Evolutionary conservation across 2,329 filamentous ascomycete genomes (phyloP).

Genomic region (Aschersonia sp.): DNA sequence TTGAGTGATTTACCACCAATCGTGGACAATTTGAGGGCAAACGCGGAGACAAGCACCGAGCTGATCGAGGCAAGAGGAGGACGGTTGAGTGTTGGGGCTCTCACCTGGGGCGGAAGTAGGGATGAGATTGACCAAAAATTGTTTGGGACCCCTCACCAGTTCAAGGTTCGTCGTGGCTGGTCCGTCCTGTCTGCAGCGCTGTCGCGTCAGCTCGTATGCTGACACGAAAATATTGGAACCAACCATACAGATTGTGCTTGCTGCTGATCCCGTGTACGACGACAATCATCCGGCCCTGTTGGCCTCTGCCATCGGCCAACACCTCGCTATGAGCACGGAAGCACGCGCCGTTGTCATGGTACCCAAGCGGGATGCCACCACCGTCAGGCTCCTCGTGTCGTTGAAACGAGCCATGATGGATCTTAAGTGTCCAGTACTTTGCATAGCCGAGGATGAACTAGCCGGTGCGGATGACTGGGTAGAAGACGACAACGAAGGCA

Average conservation of each 20-base stretch:
- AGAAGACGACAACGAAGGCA: conserved; percentile 28
- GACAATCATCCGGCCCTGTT: conserved; percentile 67
- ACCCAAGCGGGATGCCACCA: conserved; percentile 60
- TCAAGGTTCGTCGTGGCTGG: conserved; percentile 24
- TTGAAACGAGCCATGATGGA: conserved; percentile 48
- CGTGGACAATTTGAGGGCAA: conserved; percentile 64
- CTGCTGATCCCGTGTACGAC: conserved; percentile 79
- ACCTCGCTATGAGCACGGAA: conserved; percentile 41
- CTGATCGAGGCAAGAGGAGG: conserved; percentile 41
- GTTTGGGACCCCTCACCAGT: conserved; percentile 32
- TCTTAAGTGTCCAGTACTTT: conserved; percentile 30
- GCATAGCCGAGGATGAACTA: conserved; percentile 46
- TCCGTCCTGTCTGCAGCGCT: too few species aligned
- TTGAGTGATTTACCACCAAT: conserved; percentile 81
- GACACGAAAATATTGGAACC: neutral
- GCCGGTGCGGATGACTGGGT: conserved; percentile 63
- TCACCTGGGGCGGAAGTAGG: conserved; percentile 57
- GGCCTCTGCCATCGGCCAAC: conserved; percentile 51
- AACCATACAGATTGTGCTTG: conserved; percentile 52
- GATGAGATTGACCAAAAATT: conserved; percentile 27
- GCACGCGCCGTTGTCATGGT: conserved; percentile 68
- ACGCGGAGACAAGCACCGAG: conserved; percentile 49
- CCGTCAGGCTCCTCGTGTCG: conserved; percentile 42
- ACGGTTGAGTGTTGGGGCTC: conserved; percentile 42
- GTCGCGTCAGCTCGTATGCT: neutral